Evolutionary conservation across 768 basidiomycete genomes (phyloP), one percentile per base, ranked within the genome.

Genomic region (Strobilomyces confusus): DNA sequence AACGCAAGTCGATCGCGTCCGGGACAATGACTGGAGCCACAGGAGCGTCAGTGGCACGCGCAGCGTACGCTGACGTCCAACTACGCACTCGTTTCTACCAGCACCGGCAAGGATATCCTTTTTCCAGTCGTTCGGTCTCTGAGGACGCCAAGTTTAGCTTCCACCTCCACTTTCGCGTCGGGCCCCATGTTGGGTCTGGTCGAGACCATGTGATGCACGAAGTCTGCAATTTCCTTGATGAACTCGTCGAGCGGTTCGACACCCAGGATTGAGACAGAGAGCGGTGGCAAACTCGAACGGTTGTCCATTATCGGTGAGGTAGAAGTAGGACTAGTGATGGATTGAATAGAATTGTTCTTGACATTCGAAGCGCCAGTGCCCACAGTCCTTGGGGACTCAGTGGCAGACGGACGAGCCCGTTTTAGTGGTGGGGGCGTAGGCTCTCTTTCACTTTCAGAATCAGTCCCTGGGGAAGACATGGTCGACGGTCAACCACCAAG

Each of bases 191-290:
- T 77, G 19, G 82, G 79, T 22, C 80, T 78, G 6, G 75, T 82
- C 49, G 66, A 63, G 60, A 91, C 82, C 74, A 79, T 83, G 63
- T 86, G 84, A 70, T 84, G 83, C 36, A 95, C 75, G 70, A 92
- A 97, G 72, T 95, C 91, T 34, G 91, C 93, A 51, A 97, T 79
- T 66, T 92, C 89, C 66, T 83, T 83, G 67, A 93, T 92, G 66
- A 97, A 94, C 65, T 95, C 94, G 69, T 97, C 94, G 29, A 92
- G 74, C 2, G 93, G 93, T 65, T 95, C 93, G 46, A 92, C 85
- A 49, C 88, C 89, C 26, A 97, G 81, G 58, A 95, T 91, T 15
- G 87, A 90, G 38, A 86, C 75, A 2, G 87, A 87, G 37, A 89
- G 79, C 4, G 85, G 86, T 5, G 83, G 85, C 17, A 87, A 65